Base-by-base conservation (phyloP, 768 basidiomycete species). In the Hemileccinum impolitum region DNA sequence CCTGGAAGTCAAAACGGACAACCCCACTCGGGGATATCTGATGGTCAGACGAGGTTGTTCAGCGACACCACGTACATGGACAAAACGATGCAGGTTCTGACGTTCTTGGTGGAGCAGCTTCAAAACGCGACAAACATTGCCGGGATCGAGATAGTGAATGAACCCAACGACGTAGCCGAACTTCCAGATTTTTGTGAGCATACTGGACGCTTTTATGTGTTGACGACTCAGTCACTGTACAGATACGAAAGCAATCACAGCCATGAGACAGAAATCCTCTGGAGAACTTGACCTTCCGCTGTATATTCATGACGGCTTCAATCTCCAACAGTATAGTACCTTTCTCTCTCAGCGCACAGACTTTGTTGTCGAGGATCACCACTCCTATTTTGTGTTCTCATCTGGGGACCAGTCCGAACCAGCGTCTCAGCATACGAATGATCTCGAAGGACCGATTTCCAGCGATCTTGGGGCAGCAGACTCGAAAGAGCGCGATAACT, bases 281-380 rank as follows among this genome's bases (percentile, higher is more conserved):
- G 40, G 47, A 71, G 63, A 63, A 3, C 44, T 60, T 1, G 55
- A 50, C 23, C 74, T 89, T 39, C 84, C 88, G 3, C 55, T 88
- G 1, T 87, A 88, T 59, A 57, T 90, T 21, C 81, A 83, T 47
- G 84, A 90, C 47, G 84, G 73, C 1, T 91, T 89, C 68, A 70
- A 87, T 54, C 74, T 61, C 31, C 36, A 54, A 12, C 48, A 61
- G 25, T 60, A 60, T 26, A 52, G 72, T 36, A 54, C 66, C 18
- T 86, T 70, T 54, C 69, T 82, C 4, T 71, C 76, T 3, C 64
- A 69, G 31, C 68, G 80, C 47, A 56, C 63, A 1, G 82, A 85
- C 54, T 90, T 87, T 51, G 74, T 85, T 19, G 78, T 89, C 6
- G 72, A 84, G 51, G 87, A 91, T 51, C 81, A 87, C 60, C 88